Percentiles rank a stretch among this genome's conserved stretches.
These are phyloP conservation scores for Microthlaspi erraticum DNA, from an alignment of 345 rosid species.

Conservation along the genomic window DNA sequence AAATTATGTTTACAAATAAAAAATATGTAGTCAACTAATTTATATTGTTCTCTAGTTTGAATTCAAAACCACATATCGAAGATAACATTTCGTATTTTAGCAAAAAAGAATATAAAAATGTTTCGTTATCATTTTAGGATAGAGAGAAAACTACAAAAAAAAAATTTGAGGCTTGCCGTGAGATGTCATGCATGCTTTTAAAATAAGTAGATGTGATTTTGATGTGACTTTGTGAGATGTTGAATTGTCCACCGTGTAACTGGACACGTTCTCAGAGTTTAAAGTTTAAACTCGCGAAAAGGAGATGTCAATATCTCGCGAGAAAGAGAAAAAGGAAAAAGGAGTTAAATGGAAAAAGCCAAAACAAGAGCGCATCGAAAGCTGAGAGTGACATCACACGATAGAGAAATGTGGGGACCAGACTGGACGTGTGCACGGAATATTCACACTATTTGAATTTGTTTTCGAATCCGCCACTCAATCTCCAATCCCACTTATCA, in stretches of 20 bases:
- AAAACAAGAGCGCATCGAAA: conserved; percentile 19
- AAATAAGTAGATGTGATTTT: background rate
- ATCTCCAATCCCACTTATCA: conserved; percentile 23
- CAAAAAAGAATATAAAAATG: no score
- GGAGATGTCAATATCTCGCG: conserved; percentile 18
- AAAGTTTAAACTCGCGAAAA: background rate
- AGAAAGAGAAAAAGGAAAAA: background rate
- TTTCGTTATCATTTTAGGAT: no score
- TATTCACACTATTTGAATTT: conserved; percentile 44
- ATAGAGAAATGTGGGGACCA: conserved; percentile 43
- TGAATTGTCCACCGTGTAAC: conserved; percentile 27
- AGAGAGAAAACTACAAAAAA: background rate
- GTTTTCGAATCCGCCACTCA: conserved; percentile 43
- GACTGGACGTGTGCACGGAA: conserved; percentile 43
- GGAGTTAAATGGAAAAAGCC: conserved; percentile 9
- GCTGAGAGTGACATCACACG: conserved; percentile 34
- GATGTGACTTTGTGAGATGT: conserved; percentile 24
- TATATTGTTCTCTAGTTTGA: no score
- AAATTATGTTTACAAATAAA: no score
- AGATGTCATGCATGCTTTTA: background rate
- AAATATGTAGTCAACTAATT: no score
- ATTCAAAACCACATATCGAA: no score
- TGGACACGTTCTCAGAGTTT: conserved; percentile 22
- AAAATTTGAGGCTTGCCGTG: background rate
- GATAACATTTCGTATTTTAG: no score